Percentiles rank a stretch among this genome's conserved stretches.
These are phyloP conservation scores for Pythium pectinolyticum DNA, from an alignment of 352 stramenopile genomes.

Conservation along the genomic window DNA sequence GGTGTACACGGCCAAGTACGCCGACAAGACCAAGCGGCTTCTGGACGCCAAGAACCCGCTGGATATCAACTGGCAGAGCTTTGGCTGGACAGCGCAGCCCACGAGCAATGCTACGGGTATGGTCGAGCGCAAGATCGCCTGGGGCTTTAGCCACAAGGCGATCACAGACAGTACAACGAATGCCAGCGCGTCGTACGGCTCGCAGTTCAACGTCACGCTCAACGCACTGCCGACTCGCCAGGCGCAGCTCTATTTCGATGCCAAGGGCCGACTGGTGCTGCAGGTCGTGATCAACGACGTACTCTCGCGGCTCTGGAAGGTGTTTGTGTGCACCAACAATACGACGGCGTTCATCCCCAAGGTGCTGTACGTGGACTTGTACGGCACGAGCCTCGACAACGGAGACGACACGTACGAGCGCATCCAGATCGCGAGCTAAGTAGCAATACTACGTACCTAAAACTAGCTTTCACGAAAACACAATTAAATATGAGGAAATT, in stretches of 20 bases:
- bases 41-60: constrained; percentile 66
- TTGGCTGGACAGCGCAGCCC: constrained; percentile 67
- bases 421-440: constrained; percentile 38
- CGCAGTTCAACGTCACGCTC: constrained; percentile 58
- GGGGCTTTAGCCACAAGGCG: constrained; percentile 66
- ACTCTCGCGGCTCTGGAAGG: constrained; percentile 64
- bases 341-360: constrained; percentile 66
- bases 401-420: constrained; percentile 63
- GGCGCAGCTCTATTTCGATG: constrained; percentile 59
- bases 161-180: constrained; percentile 3
- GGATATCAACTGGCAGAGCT: constrained; percentile 84
- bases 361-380: constrained; percentile 77
- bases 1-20: constrained; percentile 72
- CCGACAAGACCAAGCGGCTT: constrained; percentile 42
- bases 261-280: constrained; percentile 51
- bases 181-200: constrained; percentile 27
- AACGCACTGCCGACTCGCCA: constrained; percentile 62
- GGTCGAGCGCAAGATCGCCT: constrained; percentile 65
- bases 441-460: too few species aligned
- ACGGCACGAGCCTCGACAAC: constrained; percentile 50
- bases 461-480: too few species aligned
- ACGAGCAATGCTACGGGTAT: constrained; percentile 67
- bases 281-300: constrained; percentile 51
- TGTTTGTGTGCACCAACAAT: constrained; percentile 66
- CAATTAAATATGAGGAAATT: neutral